A percentile compares a stretch with the other conserved stretches of the same genome.
Conservation (phyloP, 306 rosid species). For the Quercus berberidifolia region DNA sequence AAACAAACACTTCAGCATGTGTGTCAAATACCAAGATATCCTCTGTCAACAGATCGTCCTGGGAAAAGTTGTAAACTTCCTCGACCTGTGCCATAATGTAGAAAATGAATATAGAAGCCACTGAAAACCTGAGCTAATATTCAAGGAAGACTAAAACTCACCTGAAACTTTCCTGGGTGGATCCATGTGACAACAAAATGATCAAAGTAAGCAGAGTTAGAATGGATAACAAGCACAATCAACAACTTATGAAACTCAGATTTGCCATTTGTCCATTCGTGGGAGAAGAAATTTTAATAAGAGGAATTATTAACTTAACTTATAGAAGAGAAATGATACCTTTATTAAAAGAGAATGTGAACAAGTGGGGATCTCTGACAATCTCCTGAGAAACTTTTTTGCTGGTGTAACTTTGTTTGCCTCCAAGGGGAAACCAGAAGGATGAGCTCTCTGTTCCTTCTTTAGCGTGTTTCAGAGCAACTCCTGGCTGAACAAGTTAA, state of each 20-base stretch:
- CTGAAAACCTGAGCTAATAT: constrained; percentile 1
- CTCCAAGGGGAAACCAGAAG: constrained; percentile 96
- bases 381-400: constrained; percentile 62
- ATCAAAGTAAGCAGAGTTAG: constrained; percentile 40
- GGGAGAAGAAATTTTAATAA: neutral
- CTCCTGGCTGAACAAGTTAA: constrained; percentile 78
- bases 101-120: constrained; percentile 27
- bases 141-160: constrained; percentile 31
- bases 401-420: constrained; percentile 78
- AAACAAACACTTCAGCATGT: constrained; percentile 94
- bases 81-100: constrained; percentile 56
- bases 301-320: neutral
- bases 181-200: constrained; percentile 37
- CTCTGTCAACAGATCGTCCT: constrained; percentile 93
- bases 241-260: constrained; percentile 20
- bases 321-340: constrained; percentile 41
- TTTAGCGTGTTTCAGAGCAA: constrained; percentile 75
- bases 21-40: constrained; percentile 93
- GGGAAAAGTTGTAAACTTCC: constrained; percentile 85
- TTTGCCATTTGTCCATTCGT: neutral
- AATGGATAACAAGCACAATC: constrained; percentile 22
- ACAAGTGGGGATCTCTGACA: constrained; percentile 88
- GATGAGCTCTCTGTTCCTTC: constrained; percentile 98
- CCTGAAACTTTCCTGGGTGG: constrained; percentile 87
- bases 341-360: constrained; percentile 65